A percentile compares a stretch with the other conserved stretches of the same genome.
Conservation (phyloP, 352 stramenopile genomes). For the Phytophthora podocarpi region DNA sequence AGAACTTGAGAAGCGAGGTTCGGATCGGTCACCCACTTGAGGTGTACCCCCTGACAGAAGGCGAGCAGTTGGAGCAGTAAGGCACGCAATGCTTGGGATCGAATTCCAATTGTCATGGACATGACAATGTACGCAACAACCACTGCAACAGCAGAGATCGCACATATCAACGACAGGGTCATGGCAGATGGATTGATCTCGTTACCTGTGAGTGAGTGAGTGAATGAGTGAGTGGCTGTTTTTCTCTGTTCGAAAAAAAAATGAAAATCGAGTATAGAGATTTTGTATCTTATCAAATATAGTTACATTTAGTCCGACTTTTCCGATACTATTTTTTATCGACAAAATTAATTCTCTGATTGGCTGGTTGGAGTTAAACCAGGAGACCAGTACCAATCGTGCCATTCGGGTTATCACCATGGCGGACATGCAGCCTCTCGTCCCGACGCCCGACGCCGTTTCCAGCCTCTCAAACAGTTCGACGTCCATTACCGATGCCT, state of each 20-base stretch:
- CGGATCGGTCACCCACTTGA: constrained; percentile 37
- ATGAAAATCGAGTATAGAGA: no score
- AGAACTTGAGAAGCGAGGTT: constrained; percentile 26
- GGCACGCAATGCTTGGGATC: constrained; percentile 23
- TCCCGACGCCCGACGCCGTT: neutral
- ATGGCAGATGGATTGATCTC: constrained; percentile 1
- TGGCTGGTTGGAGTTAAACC: no score
- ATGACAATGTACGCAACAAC: constrained; percentile 3
- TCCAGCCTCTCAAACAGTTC: constrained; percentile 3
- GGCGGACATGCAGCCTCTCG: constrained; percentile 22
- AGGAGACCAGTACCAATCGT: constrained; percentile 11
- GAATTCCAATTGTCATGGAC: constrained; percentile 31
- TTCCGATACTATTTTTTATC: no score
- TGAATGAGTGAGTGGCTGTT: no score
- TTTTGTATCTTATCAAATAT: no score
- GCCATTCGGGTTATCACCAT: constrained; percentile 10
- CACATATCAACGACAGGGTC: neutral
- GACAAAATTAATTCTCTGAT: no score
- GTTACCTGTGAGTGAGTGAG: neutral
- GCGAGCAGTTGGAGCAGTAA: constrained; percentile 25
- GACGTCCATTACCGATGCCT: neutral
- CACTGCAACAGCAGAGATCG: neutral
- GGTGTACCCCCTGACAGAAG: constrained; percentile 28
- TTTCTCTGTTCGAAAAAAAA: no score
- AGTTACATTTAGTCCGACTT: no score